Evolutionary conservation across 2,329 filamentous ascomycete species (phyloP).

Genomic region (Penicillium nordicum): DNA sequence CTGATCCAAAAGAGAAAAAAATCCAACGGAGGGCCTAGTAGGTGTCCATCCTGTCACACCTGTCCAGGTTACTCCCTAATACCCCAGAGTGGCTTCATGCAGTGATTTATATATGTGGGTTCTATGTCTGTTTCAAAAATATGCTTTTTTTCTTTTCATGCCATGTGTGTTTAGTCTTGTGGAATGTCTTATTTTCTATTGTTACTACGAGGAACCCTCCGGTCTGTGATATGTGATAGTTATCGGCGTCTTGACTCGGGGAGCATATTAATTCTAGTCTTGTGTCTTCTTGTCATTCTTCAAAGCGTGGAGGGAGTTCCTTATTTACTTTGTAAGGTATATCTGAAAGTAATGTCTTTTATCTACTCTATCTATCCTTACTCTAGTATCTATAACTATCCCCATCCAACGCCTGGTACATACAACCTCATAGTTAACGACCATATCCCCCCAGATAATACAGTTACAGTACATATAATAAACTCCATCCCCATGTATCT

Average conservation of each 20-base stretch:
- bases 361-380: neutral
- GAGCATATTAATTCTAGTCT: neutral
- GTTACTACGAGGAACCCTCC: neutral
- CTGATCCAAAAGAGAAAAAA: neutral
- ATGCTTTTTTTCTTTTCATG: neutral
- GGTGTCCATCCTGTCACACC: neutral
- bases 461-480: neutral
- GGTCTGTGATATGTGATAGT: neutral
- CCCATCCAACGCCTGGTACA: neutral
- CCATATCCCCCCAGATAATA: neutral
- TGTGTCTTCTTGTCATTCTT: neutral
- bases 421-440: neutral
- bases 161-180: neutral
- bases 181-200: neutral
- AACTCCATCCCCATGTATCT: neutral
- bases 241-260: neutral
- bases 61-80: neutral
- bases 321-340: neutral
- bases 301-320: neutral
- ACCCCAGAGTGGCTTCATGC: neutral
- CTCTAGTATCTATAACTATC: neutral
- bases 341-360: neutral
- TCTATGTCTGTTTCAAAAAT: neutral
- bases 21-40: too few species aligned
- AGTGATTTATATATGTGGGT: neutral